Base-by-base conservation (phyloP, 345 rosid genomes). In the Aegle marmelos region DNA sequence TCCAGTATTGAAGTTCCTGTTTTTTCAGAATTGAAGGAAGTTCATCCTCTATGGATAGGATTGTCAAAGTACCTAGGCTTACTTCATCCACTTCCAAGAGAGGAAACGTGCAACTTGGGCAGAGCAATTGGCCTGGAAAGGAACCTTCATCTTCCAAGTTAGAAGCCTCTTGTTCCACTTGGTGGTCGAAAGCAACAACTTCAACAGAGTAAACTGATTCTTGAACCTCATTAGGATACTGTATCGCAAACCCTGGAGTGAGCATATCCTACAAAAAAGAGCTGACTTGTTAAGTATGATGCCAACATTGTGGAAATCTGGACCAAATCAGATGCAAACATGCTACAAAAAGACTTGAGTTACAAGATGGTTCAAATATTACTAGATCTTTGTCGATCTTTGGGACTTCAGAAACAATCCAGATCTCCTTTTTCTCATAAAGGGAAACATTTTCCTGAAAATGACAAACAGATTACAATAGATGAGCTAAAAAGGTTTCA, bases 31-130 rank as follows among this genome's bases (percentile, higher is more conserved):
- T 84, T 75, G 78, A 80, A 74, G 83, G 83, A 78, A 89, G 76
- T 80, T 83, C 87, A 81, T 87, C 89, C 83, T 86, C 88, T 73
- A 75, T 11, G 54, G 87, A 76, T 10, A 66, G 74, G 83, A 88
- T 76, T 22, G 84, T 72, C 78, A 86, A 75, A 50, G 17, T 82
- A 70, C 83, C 82, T 77, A 86, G 88, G 83, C 84, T 75, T 79
- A 72, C 72, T 74, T 94, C 95, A 76, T 91, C 89, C 79, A 89
- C 91, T 87, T 96, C 99, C 41, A 92, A 78, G 76, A 89, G 79
- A 33, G 94, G 95, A 82, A 91, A 90, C 21, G 71, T 75, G 79
- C 72, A 78, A 45, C 50, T 45, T 66, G 79, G 82, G 80, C 76
- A 82, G 70, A 80, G 84, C 48, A 67, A 66, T 50, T 50, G 83